Base-by-base conservation (phyloP, 768 basidiomycete genomes). In the Nevesoporus exiguus region DNA sequence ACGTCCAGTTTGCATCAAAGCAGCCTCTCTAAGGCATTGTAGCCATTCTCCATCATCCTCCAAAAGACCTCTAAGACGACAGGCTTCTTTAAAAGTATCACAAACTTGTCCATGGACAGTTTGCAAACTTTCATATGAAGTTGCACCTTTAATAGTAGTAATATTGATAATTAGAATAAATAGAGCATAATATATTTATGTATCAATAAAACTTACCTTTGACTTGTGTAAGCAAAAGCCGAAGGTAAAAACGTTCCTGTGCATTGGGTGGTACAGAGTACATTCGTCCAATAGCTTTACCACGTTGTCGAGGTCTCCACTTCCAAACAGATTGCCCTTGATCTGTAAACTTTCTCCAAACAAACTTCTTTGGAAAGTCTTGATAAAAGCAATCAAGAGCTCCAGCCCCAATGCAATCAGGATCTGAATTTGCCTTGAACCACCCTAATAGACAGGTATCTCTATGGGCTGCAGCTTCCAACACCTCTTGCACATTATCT, bases 1-100 rank as follows among this genome's bases (percentile, higher is more conserved):
- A 29, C 10, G 24, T 11, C 42, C 50, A 17, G n/a, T 51, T 1
- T 0, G 7, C 6, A 51, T 37, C 0, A 49, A 29, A 15, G 63
- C 53, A 36, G 75, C 78, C 14, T 82, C 77, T 17, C 61, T 7
- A 0, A 82, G 53, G 58, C 78, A 80, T 7, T 56, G 54, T 0
- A 61, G 17, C 75, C 76, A 81, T 58, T 82, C 78, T n/a, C 59
- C 60, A 60, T 82, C 74, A 71, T 79, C 73, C 21, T 78, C 70
- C 5, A 82, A 64, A 0, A 82, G 69, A 1, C 76, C 78, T 7
- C 49, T 45, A 21, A 70, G 70, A 15, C 66, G n/a, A 50, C 79
- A 81, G 3, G 78, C 77, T 1, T 70, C 73, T 30, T 67, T 61
- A 46, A 74, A 80, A 1, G 72, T 73, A 0, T 56, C 48, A 64